Percentiles rank a stretch among this genome's conserved stretches.
phyloP scores from a whole-genome alignment of 2,329 filamentous ascomycete genomes.

The Ophiostoma australiae region DNA sequence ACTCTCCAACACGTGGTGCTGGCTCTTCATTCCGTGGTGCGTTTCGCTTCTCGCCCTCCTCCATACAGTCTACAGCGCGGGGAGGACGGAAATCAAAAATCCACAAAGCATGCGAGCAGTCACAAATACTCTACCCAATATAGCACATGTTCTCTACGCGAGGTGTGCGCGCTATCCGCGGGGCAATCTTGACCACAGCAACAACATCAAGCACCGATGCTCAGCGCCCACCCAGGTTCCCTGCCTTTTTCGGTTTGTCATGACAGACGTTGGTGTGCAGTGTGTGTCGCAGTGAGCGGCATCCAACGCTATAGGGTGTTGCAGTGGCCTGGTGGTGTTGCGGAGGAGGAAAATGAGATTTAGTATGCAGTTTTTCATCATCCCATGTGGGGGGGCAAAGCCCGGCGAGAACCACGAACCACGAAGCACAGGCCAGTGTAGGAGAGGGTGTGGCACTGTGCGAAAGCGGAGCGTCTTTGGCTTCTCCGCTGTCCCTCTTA shows the following conservation, averaged over 20 bases:
- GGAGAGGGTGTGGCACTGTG: not conserved
- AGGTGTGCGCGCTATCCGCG: slow-evolving; percentile 8
- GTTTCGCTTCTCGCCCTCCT: not conserved
- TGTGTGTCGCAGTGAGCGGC: not conserved
- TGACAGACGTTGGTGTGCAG: not conserved
- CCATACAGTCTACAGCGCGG: not conserved
- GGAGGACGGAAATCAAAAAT: not conserved
- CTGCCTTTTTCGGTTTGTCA: not conserved
- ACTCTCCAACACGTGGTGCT: not conserved
- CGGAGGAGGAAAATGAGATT: not conserved
- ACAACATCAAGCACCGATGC: not conserved
- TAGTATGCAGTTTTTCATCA: slow-evolving; percentile 5
- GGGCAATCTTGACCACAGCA: not conserved
- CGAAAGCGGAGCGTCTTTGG: not conserved
- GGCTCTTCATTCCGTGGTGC: not conserved
- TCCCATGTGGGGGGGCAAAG: slow-evolving; percentile 9
- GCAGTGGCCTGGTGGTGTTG: not conserved
- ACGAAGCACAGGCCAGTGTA: not conserved
- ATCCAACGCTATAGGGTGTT: not conserved
- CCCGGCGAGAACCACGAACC: not conserved
- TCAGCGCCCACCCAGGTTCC: slow-evolving; percentile 2
- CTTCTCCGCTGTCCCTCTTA: not conserved
- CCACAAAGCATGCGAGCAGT: slow-evolving; percentile 6
- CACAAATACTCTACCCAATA: not conserved
- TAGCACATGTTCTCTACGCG: not conserved